Evolutionary conservation across 2,329 filamentous ascomycete genomes (phyloP).

Genomic region (Neopestalotiopsis sp.): DNA sequence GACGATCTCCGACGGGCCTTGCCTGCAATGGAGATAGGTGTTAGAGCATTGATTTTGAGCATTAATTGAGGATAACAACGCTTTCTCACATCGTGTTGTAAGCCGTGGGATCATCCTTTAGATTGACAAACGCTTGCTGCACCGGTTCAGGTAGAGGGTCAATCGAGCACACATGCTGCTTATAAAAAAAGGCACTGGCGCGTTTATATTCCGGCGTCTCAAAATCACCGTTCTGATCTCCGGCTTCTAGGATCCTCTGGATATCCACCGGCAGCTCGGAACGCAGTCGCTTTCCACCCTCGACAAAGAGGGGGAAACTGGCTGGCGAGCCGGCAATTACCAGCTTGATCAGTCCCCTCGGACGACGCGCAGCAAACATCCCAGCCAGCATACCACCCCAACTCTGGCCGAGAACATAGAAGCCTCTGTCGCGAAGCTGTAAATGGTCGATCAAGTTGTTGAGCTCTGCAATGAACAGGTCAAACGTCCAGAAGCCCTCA

Average conservation of each 20-base stretch:
- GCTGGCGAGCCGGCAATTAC: not conserved
- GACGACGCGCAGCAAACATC: slow-evolving; percentile 17
- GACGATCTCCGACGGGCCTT: slow-evolving; percentile 25
- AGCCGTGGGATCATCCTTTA: not conserved
- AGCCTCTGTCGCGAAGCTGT: slow-evolving; percentile 18
- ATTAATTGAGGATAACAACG: not conserved
- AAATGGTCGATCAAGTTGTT: slow-evolving; percentile 24
- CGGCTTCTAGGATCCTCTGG: not conserved
- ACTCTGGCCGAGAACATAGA: slow-evolving; percentile 26
- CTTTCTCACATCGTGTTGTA: not conserved
- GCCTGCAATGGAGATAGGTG: slow-evolving; percentile 16
- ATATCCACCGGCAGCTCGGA: not conserved
- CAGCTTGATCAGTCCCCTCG: not conserved
- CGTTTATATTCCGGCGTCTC: not conserved
- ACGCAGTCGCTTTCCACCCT: not conserved
- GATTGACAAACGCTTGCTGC: not conserved
- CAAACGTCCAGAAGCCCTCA: slow-evolving; percentile 21
- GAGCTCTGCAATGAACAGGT: slow-evolving; percentile 25
- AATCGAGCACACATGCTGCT: not conserved
- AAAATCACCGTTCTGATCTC: not conserved
- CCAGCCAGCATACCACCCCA: slow-evolving; percentile 26
- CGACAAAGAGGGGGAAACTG: not conserved
- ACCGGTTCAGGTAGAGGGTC: not conserved
- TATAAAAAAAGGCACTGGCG: not conserved
- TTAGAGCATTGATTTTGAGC: not conserved